A percentile compares a stretch with the other conserved stretches of the same genome.
phyloP scores from a whole-genome alignment of 345 rosid species.

The Excoecaria agallocha region DNA sequence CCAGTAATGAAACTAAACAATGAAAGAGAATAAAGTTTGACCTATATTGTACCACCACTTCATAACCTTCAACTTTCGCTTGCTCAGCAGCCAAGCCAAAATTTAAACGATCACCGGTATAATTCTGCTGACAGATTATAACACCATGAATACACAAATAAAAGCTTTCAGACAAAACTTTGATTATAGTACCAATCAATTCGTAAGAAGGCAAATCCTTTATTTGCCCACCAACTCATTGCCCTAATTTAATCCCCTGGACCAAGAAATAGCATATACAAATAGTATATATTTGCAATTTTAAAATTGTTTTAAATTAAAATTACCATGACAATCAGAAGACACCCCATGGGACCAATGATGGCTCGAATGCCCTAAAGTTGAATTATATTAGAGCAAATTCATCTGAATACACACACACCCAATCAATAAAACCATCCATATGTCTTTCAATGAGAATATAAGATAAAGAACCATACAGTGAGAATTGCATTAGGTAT shows the following conservation, averaged over 20 bases:
- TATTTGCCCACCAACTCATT: slow-evolving; percentile 4
- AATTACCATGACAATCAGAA: slow-evolving; percentile 81
- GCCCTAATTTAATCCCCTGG: neutral
- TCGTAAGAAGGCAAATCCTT: neutral
- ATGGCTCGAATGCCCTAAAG: slow-evolving; percentile 93
- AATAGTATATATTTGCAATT: neutral
- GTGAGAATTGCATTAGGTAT: slow-evolving; percentile 91
- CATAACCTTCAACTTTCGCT: slow-evolving; percentile 96
- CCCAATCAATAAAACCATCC: neutral
- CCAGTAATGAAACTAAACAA: neutral
- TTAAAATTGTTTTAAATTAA: slow-evolving; percentile 10
- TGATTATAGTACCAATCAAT: neutral
- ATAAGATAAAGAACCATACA: slow-evolving; percentile 42
- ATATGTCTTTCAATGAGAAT: slow-evolving; percentile 1
- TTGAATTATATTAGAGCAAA: slow-evolving; percentile 20
- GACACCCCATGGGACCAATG: slow-evolving; percentile 95
- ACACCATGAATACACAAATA: slow-evolving; percentile 19
- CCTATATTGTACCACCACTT: slow-evolving; percentile 64
- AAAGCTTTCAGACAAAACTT: slow-evolving; percentile 7
- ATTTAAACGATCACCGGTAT: slow-evolving; percentile 94
- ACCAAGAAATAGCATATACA: neutral
- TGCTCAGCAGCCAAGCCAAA: slow-evolving; percentile 99
- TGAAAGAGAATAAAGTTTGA: neutral
- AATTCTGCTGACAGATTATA: slow-evolving; percentile 58
- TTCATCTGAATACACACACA: too few relatives aligned